A percentile compares a stretch with the other conserved stretches of the same genome.
These are phyloP conservation scores for Phytophthora ohioensis DNA, from an alignment of 352 stramenopile species.

Conservation along the genomic window DNA sequence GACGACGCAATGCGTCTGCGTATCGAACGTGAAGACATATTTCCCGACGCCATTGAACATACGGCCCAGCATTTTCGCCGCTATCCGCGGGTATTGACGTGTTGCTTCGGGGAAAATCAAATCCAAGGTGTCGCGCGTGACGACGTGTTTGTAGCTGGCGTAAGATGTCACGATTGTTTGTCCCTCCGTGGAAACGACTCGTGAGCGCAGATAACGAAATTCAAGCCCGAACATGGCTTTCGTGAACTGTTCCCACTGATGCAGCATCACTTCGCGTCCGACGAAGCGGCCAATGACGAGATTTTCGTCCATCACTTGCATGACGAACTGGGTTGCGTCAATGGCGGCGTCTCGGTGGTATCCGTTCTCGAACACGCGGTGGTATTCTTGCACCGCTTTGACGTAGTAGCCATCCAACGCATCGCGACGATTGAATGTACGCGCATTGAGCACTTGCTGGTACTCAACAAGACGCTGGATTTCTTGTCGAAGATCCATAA, in stretches of 20 bases:
- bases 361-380: constrained; percentile 62
- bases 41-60: constrained; percentile 40
- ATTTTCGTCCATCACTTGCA: constrained; percentile 56
- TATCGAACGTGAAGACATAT: constrained; percentile 61
- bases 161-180: constrained; percentile 49
- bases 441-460: constrained; percentile 38
- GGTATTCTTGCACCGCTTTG: constrained; percentile 63
- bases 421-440: constrained; percentile 51
- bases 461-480: constrained; percentile 49
- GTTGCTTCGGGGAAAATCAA: constrained; percentile 63
- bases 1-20: constrained; percentile 44
- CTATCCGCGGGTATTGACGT: constrained; percentile 30
- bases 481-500: constrained; percentile 55
- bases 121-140: constrained; percentile 56
- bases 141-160: constrained; percentile 49
- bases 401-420: constrained; percentile 55
- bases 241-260: constrained; percentile 66
- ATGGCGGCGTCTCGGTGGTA: constrained; percentile 39
- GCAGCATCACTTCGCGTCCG: constrained; percentile 55
- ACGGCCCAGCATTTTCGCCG: constrained; percentile 41
- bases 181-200: constrained; percentile 25
- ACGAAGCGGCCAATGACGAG: constrained; percentile 50
- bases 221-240: constrained; percentile 45
- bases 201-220: constrained; percentile 46
- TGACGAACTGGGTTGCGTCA: constrained; percentile 50